These are phyloP conservation scores for Zancudomyces culisetae DNA, from an alignment of 371 early-diverging fungal genomes.

Conservation along the genomic window DNA sequence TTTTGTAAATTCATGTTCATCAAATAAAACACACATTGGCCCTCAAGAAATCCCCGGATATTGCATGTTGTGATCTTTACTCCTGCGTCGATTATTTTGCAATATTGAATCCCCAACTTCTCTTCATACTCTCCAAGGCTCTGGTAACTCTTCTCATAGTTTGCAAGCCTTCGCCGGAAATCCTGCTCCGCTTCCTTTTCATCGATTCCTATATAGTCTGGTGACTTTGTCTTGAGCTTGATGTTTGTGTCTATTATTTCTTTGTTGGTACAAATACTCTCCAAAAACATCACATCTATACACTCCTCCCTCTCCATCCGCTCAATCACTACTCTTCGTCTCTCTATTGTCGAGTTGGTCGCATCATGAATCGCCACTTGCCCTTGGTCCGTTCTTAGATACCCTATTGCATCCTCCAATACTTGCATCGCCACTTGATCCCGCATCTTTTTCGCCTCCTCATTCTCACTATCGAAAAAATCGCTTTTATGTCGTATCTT, in stretches of 20 bases:
- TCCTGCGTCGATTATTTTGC: constrained; percentile 87
- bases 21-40: constrained; percentile 81
- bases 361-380: constrained; percentile 90
- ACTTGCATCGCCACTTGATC: constrained; percentile 65
- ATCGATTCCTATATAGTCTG: constrained; percentile 69
- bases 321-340: constrained; percentile 52
- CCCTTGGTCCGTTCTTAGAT: constrained; percentile 68
- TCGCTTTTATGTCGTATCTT: constrained; percentile 11
- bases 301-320: constrained; percentile 31
- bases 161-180: constrained; percentile 67
- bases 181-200: constrained; percentile 70
- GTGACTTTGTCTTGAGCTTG: constrained; percentile 69
- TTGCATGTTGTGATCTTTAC: constrained; percentile 26
- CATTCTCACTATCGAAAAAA: constrained; percentile 83
- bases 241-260: constrained; percentile 68
- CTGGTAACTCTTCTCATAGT: constrained; percentile 73
- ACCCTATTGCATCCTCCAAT: constrained; percentile 68
- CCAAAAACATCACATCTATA: constrained; percentile 80
- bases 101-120: constrained; percentile 26
- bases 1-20: constrained; percentile 93
- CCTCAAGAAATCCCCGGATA: constrained; percentile 82
- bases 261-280: constrained; percentile 76
- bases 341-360: constrained; percentile 74
- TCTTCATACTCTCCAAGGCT: constrained; percentile 42
- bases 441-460: constrained; percentile 44